A percentile compares a stretch with the other conserved stretches of the same genome.
These are phyloP conservation scores for Cinnamomum chago DNA, from an alignment of 164 flowering plant genomes.

Conservation along the genomic window DNA sequence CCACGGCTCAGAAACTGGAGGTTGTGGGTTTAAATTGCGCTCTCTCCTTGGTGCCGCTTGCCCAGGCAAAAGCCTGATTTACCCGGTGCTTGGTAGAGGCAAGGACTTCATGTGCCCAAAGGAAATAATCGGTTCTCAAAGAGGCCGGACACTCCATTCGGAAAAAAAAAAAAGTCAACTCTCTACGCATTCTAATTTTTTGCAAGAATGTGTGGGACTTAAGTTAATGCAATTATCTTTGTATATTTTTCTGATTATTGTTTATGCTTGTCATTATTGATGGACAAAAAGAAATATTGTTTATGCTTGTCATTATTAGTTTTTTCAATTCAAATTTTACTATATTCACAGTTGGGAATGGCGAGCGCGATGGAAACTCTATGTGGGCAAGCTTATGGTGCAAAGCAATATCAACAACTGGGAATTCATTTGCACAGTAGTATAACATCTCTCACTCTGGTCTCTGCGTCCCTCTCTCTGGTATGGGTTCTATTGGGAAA, in stretches of 20 bases:
- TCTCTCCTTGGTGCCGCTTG: too few relatives aligned
- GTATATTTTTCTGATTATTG: not conserved
- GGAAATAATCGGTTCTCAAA: too few relatives aligned
- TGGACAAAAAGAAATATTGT: not conserved
- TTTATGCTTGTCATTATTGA: too few relatives aligned
- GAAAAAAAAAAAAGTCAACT: too few relatives aligned
- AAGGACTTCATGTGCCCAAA: too few relatives aligned
- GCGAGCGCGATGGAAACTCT: constrained; percentile 54
- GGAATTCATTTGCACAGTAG: constrained; percentile 43
- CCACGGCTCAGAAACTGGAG: too few relatives aligned
- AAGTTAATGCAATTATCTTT: not conserved
- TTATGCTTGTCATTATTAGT: not conserved
- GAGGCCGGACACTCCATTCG: too few relatives aligned
- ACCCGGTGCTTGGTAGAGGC: too few relatives aligned
- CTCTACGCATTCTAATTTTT: too few relatives aligned
- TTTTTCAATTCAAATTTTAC: not conserved
- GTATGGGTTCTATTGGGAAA: constrained; percentile 42
- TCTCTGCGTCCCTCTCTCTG: constrained; percentile 41
- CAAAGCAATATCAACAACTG: constrained; percentile 41
- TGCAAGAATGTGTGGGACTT: too few relatives aligned
- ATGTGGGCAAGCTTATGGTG: constrained; percentile 67
- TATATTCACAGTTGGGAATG: constrained; percentile 44
- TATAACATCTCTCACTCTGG: constrained; percentile 34
- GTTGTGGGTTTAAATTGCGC: too few relatives aligned
- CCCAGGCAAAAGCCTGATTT: too few relatives aligned